These are phyloP conservation scores for Aureobasidium namibiae DNA, from an alignment of 2,329 filamentous ascomycete genomes.

Conservation along the genomic window DNA sequence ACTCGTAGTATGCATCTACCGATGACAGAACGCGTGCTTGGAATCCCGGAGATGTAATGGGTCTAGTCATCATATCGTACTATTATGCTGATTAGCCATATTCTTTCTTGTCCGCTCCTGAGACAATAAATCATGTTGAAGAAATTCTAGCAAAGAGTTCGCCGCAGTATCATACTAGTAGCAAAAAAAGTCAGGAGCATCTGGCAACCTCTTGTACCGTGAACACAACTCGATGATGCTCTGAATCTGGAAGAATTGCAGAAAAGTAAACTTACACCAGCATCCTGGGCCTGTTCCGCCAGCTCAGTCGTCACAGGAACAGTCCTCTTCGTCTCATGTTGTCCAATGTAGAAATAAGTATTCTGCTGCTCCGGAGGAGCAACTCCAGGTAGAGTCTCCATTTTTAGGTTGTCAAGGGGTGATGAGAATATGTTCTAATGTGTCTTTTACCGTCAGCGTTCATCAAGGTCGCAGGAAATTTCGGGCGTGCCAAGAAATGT, in stretches of 20 bases:
- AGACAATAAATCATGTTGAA: too few species aligned
- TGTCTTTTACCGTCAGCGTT: not conserved
- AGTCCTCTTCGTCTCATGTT: constrained; percentile 60
- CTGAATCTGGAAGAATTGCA: not conserved
- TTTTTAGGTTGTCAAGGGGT: not conserved
- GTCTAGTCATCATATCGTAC: constrained; percentile 73
- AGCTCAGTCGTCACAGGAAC: constrained; percentile 55
- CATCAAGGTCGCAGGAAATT: constrained; percentile 11
- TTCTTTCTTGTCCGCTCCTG: not conserved
- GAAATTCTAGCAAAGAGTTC: not conserved
- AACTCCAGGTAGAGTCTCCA: constrained; percentile 12
- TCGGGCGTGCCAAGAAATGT: not conserved
- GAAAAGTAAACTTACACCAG: constrained; percentile 53
- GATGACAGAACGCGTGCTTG: constrained; percentile 58
- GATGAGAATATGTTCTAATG: not conserved
- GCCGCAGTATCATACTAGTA: not conserved
- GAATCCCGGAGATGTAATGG: constrained; percentile 69
- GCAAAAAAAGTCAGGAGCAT: not conserved
- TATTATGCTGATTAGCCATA: constrained; percentile 27
- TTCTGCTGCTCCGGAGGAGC: constrained; percentile 24
- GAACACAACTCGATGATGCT: too few species aligned
- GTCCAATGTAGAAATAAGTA: constrained; percentile 60
- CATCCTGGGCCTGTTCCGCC: constrained; percentile 53
- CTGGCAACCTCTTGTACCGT: not conserved
- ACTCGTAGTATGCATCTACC: constrained; percentile 47